Evolutionary conservation across 75 land plant genomes (phyloP).

Genomic region (Pseudotsuga menziesii): DNA sequence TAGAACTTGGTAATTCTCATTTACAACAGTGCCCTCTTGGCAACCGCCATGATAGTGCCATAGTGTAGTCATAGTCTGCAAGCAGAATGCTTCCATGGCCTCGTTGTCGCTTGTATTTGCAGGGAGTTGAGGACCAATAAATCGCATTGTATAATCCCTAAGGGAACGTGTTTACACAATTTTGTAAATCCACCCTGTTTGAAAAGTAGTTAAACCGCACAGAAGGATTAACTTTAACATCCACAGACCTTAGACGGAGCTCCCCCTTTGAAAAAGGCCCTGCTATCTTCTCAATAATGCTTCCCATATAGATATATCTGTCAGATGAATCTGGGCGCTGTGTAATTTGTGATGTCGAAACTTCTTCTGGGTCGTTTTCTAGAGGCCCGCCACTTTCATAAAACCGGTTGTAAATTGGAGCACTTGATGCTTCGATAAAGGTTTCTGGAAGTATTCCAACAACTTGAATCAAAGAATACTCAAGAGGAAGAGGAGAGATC

Average conservation of each 20-base stretch:
- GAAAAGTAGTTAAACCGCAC: conserved; percentile 69
- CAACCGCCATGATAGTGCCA: conserved; percentile 20
- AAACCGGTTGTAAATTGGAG: conserved; percentile 30
- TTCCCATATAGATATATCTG: conserved; percentile 39
- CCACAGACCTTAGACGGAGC: conserved; percentile 40
- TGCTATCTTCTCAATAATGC: conserved; percentile 54
- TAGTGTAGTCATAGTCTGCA: conserved; percentile 2
- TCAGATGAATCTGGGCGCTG: conserved; percentile 9
- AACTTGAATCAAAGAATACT: conserved; percentile 60
- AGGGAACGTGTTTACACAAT: conserved; percentile 20
- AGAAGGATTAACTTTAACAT: conserved; percentile 42
- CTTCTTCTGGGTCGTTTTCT: too few relatives aligned
- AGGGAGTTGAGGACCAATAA: not conserved
- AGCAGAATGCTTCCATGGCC: conserved; percentile 1
- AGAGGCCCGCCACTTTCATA: too few relatives aligned
- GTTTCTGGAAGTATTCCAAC: conserved; percentile 68
- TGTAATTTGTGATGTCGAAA: too few relatives aligned
- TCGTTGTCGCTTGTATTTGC: not conserved
- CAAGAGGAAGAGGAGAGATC: conserved; percentile 49
- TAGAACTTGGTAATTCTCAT: conserved; percentile 8
- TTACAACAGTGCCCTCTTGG: conserved; percentile 13
- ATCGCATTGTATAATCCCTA: not conserved
- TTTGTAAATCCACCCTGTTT: conserved; percentile 33
- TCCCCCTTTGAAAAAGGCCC: conserved; percentile 48
- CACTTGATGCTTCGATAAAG: conserved; percentile 67